Percentiles rank a stretch among this genome's conserved stretches.
These are phyloP conservation scores for Rhizophora mangle DNA, from an alignment of 345 rosid genomes.

Conservation along the genomic window DNA sequence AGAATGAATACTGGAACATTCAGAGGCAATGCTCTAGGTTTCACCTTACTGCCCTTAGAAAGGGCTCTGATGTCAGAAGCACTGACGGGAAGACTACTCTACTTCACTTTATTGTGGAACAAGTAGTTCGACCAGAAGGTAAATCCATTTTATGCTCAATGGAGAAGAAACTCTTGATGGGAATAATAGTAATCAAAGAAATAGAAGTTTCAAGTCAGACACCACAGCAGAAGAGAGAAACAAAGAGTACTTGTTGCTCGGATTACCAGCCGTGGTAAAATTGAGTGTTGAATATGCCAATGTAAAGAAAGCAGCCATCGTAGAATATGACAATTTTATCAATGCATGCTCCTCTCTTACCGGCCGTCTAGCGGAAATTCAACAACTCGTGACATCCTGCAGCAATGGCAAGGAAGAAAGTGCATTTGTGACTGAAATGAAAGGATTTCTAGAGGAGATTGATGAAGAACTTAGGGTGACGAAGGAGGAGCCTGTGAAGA, in stretches of 20 bases:
- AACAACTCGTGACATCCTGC: slow-evolving; percentile 29
- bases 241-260: slow-evolving; percentile 43
- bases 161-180: slow-evolving; percentile 23
- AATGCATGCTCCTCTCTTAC: slow-evolving; percentile 45
- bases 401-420: slow-evolving; percentile 30
- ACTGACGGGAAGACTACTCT: slow-evolving; percentile 72
- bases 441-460: slow-evolving; percentile 54
- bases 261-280: slow-evolving; percentile 49
- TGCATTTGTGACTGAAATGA: slow-evolving; percentile 55
- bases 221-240: slow-evolving; percentile 39
- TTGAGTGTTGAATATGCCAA: slow-evolving; percentile 48
- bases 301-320: slow-evolving; percentile 59
- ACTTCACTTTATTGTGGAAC: slow-evolving; percentile 80
- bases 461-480: slow-evolving; percentile 56
- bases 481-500: slow-evolving; percentile 55
- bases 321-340: slow-evolving; percentile 49
- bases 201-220: slow-evolving; percentile 14
- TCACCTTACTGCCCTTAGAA: slow-evolving; percentile 59
- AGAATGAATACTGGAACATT: slow-evolving; percentile 84
- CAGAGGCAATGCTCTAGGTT: slow-evolving; percentile 82
- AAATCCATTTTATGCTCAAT: slow-evolving; percentile 35
- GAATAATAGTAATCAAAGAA: slow-evolving; percentile 5
- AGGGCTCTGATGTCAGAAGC: slow-evolving; percentile 73
- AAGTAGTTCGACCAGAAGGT: slow-evolving; percentile 67
- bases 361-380: slow-evolving; percentile 40